phyloP scores from a whole-genome alignment of 352 stramenopile species.

The Phytophthora macrochlamydospora region DNA sequence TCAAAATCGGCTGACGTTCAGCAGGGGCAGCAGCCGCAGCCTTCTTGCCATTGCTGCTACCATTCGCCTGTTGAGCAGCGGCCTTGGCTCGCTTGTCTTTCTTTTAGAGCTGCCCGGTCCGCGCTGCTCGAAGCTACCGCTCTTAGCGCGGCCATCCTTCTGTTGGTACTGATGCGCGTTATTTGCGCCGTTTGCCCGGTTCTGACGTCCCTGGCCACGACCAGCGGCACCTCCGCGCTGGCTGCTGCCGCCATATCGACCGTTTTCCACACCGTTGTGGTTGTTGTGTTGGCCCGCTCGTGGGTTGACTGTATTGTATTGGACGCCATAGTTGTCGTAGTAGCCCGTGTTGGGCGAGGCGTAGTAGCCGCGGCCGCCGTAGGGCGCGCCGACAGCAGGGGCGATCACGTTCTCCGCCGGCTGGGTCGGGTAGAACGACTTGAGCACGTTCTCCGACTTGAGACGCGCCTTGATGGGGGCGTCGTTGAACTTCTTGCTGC shows the following conservation, averaged over 20 bases:
- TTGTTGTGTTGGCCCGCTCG: conserved; percentile 40
- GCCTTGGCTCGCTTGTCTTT: conserved; percentile 71
- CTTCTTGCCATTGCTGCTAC: conserved; percentile 46
- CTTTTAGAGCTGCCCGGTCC: conserved; percentile 46
- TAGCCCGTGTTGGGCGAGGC: conserved; percentile 53
- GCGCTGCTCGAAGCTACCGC: conserved; percentile 62
- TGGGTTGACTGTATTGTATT: conserved; percentile 60
- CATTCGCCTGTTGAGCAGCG: conserved; percentile 33
- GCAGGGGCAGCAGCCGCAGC: conserved; percentile 18
- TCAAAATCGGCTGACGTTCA: conserved; percentile 81
- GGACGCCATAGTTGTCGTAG: conserved; percentile 85
- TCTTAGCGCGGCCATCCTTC: conserved; percentile 57
- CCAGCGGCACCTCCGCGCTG: conserved; percentile 32
- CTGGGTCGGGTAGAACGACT: conserved; percentile 90
- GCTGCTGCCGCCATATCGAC: conserved; percentile 43
- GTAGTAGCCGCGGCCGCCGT: conserved; percentile 76
- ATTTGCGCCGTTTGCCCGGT: conserved; percentile 37
- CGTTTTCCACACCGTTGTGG: conserved; percentile 44
- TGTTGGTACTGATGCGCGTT: conserved; percentile 34
- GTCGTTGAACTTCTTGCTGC: conserved; percentile 91
- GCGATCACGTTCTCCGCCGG: conserved; percentile 52
- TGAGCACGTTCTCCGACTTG: conserved; percentile 93
- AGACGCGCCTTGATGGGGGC: conserved; percentile 90
- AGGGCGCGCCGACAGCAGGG: conserved; percentile 39
- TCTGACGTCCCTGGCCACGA: conserved; percentile 41